A percentile compares a stretch with the other conserved stretches of the same genome.
phyloP scores from a whole-genome alignment of 441 rosid genomes.

The Populus hybrid region DNA sequence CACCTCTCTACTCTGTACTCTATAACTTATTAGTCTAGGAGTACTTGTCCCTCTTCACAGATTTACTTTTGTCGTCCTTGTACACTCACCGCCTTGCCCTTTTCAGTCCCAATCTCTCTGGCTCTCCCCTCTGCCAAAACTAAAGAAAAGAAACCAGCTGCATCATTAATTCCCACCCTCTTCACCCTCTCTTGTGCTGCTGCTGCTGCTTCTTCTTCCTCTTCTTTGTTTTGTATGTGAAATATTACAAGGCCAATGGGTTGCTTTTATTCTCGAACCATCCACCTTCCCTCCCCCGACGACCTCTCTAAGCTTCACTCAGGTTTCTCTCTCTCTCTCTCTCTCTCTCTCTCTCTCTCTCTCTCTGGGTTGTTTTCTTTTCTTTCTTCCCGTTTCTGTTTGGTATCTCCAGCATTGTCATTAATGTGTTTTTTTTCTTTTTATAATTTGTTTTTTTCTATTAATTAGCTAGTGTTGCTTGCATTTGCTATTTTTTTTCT shows the following conservation, averaged over 20 bases:
- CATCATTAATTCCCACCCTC: neutral
- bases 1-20: neutral
- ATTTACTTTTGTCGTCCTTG: neutral
- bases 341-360: neutral
- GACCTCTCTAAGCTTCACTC: neutral
- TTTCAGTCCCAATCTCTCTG: neutral
- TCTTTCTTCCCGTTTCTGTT: neutral
- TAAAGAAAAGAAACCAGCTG: neutral
- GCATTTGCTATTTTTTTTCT: neutral
- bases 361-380: neutral
- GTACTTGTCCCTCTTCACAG: neutral
- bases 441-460: neutral
- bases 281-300: neutral
- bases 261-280: neutral
- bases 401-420: neutral
- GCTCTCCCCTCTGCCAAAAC: neutral
- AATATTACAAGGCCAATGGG: neutral
- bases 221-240: neutral
- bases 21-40: neutral
- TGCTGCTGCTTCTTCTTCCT: too few relatives aligned
- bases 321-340: neutral
- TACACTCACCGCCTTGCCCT: neutral
- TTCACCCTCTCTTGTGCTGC: neutral
- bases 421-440: neutral
- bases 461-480: neutral